Base-by-base conservation (phyloP, 2,329 filamentous ascomycete genomes). In the Cladophialophora yegresii region DNA sequence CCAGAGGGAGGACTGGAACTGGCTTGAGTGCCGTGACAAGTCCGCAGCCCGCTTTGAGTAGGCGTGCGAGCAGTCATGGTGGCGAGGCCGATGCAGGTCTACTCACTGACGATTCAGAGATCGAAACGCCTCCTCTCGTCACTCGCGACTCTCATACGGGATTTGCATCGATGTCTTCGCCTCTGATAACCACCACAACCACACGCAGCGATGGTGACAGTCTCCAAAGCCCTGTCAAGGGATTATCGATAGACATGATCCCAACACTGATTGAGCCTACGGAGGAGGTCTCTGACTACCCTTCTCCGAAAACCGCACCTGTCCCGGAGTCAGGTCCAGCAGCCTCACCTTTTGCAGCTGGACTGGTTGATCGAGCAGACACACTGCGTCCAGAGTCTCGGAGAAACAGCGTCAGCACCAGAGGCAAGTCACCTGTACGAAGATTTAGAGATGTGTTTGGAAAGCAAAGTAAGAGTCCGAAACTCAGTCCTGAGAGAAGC, bases 361-460 rank as follows among this genome's bases (percentile, higher is more conserved):
- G 73, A 60, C 67, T 71, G 55, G 36, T 65, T 68, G 73, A 70
- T 69, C 70, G 65, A 60, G 68, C 61, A 72, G 75, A 68, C 68
- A 73, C 72, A 47, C 69, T 77, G 54, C 73, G 73, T 54, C 74
- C 77, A 26, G 71, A 72, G 45, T 74, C 78, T 57, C 47, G 70
- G 54, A 65, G 74, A 77, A 53, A 78, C 36, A 69, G 66, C 50
- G 58, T 67, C 23, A 54, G 50, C 55, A 64, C 83, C 70, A 84
- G 89, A 65, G 86, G 86, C 26, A 82, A 85, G 22, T 93, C 91
- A 9, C 89, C 90, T 10, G 86, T 84, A 58, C 85, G 87, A 72
- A 90, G 87, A 72, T 80, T 93, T 66, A 89, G 85, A 75, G 87
- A 88, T 73, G 89, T 88, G 12, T 91, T 95, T 72, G 84, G 72